These are phyloP conservation scores for Prunus yedoensis DNA, from an alignment of 331 rosid species.

Conservation along the genomic window DNA sequence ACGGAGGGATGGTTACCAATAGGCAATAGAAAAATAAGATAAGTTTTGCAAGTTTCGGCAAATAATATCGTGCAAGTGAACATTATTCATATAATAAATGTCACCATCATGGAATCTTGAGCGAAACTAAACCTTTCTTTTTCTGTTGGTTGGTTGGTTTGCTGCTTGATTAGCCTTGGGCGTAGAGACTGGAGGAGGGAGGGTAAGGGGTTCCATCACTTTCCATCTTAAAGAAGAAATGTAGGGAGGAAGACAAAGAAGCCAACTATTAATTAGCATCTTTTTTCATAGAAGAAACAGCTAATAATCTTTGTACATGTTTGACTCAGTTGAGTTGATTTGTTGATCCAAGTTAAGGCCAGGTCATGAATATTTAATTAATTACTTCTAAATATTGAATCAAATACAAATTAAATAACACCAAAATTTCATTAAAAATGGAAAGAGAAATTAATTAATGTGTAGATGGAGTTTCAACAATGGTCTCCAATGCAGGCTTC, in stretches of 20 bases:
- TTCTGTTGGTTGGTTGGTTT: background rate
- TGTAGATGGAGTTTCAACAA: conserved; percentile 60
- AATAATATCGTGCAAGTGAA: too few species aligned
- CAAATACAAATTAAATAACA: background rate
- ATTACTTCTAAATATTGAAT: background rate
- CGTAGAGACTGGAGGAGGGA: too few species aligned
- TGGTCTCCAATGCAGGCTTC: conserved; percentile 89
- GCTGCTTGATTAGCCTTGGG: background rate
- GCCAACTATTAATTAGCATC: too few species aligned
- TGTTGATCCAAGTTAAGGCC: background rate
- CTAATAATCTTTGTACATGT: background rate
- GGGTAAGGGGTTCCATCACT: background rate
- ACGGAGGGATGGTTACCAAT: too few species aligned
- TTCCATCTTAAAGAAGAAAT: background rate
- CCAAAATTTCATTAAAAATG: conserved; percentile 4
- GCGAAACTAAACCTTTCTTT: background rate
- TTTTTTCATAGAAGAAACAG: background rate
- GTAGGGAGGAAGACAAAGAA: background rate
- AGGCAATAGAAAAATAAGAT: too few species aligned
- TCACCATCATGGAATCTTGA: background rate
- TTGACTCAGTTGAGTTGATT: too few species aligned
- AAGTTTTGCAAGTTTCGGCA: too few species aligned
- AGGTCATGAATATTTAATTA: background rate
- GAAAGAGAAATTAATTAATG: background rate
- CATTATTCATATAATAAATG: background rate